Conservation (phyloP, 129 eudicot genomes). For the Flaveria brownii region DNA sequence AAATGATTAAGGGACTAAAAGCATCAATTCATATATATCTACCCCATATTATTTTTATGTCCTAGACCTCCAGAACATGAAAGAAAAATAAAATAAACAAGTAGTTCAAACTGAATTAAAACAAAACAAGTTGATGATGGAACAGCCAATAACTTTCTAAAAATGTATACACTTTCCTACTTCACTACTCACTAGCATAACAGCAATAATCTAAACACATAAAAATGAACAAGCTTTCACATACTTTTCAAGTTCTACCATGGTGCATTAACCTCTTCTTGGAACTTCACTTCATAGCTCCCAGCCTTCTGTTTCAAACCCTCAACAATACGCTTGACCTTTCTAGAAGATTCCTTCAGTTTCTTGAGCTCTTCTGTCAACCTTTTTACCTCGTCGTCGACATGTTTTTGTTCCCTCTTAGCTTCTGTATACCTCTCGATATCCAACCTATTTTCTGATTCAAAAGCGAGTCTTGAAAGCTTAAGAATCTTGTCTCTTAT, state of each 20-base stretch:
- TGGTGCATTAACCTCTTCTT: slow-evolving; percentile 57
- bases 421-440: slow-evolving; percentile 44
- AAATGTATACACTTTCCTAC: slow-evolving; percentile 16
- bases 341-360: slow-evolving; percentile 45
- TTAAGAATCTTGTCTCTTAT: slow-evolving; percentile 41
- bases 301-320: slow-evolving; percentile 43
- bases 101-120: background rate
- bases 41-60: background rate
- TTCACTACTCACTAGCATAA: slow-evolving; percentile 17
- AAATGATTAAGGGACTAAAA: too few species aligned
- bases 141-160: slow-evolving; percentile 8
- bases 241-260: slow-evolving; percentile 38
- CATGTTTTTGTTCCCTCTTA: slow-evolving; percentile 28
- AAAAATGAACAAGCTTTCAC: background rate
- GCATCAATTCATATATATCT: too few species aligned
- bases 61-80: background rate
- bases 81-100: background rate
- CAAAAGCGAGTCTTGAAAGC: slow-evolving; percentile 38
- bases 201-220: slow-evolving; percentile 1
- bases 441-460: slow-evolving; percentile 39
- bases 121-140: background rate
- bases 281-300: slow-evolving; percentile 54
- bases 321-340: slow-evolving; percentile 39
- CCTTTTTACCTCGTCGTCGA: slow-evolving; percentile 49
- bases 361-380: slow-evolving; percentile 51